Base-by-base conservation (phyloP, 2,329 filamentous ascomycete species). In the Monascus ruber region DNA sequence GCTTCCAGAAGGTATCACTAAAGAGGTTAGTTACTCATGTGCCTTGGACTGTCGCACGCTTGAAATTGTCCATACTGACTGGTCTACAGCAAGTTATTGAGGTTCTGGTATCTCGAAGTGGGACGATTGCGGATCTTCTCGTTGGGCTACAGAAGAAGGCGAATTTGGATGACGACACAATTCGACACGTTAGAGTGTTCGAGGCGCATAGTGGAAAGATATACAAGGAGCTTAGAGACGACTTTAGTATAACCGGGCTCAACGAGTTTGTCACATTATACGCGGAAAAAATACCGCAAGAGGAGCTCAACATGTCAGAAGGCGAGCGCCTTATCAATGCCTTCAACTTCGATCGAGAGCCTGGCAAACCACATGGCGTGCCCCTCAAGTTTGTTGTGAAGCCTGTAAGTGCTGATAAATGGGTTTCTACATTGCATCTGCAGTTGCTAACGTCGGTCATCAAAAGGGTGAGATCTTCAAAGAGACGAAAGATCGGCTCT, bases 311-410 rank as follows among this genome's bases (percentile, higher is more conserved):
- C 5, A 58, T 68, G 46, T 81, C 86, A 36, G 81, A 83, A 48
- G 62, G 74, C 1, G 77, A 81, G 28, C 73, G 79, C 37, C 74
- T 81, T 40, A 83, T 95, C 40, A 77, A 81, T 44, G 85, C 83
- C 26, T 91, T 89, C 64, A 91, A 95, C 60, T 98, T 91, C 64
- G 88, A 98, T 58, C 84, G 81, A 49, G 93, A 98, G 52, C 77
- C 85, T 0, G 83, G 68, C 54, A 84, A 93, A 51, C 69, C 81
- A 3, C 89, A 98, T 55, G 85, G 88, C 3, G 75, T 94, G 34
- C 91, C 91, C 0, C 98, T 98, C 72, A 82, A 81, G 51, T 94
- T 98, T 59, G 68, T 91, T 39, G 63, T 96, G 32, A 81, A 87
- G 50, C 79, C 85, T 61, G 84, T 87, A 68, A 60, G 75, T 64